Percentiles rank a stretch among this genome's conserved stretches.
Conservation (phyloP, 2,329 filamentous ascomycete genomes). For the Aspergillus sp. region DNA sequence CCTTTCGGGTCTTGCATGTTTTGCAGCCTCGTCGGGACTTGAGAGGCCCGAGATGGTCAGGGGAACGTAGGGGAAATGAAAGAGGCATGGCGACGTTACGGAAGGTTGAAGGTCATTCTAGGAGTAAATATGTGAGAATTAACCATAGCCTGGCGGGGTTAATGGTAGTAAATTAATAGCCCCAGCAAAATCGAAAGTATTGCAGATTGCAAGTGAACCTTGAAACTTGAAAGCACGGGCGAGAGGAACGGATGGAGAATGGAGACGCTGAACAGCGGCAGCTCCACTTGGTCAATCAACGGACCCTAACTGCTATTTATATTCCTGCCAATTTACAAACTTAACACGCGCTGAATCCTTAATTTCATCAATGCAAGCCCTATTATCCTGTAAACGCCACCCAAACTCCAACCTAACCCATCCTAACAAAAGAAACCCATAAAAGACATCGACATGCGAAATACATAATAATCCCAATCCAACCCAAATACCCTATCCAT, state of each 20-base stretch:
- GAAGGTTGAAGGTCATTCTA: too few species aligned
- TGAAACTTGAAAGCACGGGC: too few species aligned
- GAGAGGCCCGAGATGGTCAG: conserved; percentile 1
- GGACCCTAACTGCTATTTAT: too few species aligned
- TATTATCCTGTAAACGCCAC: not conserved
- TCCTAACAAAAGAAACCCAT: not conserved
- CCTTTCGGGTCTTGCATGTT: conserved; percentile 33
- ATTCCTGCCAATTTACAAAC: not conserved
- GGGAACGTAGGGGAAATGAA: not conserved
- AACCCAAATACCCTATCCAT: not conserved
- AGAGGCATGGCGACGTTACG: not conserved
- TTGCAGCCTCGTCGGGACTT: conserved; percentile 29
- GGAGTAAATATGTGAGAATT: too few species aligned
- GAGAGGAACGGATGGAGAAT: too few species aligned
- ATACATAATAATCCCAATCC: too few species aligned
- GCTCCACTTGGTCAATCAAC: too few species aligned
- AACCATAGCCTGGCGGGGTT: too few species aligned
- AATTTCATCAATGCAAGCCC: not conserved
- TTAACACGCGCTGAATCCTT: not conserved
- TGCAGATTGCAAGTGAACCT: not conserved
- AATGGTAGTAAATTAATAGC: too few species aligned
- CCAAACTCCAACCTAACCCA: not conserved
- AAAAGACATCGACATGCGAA: not conserved
- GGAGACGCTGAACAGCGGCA: too few species aligned
- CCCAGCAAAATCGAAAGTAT: not conserved